These are phyloP conservation scores for Elongisporangium anandrum DNA, from an alignment of 352 stramenopile species.

Conservation along the genomic window DNA sequence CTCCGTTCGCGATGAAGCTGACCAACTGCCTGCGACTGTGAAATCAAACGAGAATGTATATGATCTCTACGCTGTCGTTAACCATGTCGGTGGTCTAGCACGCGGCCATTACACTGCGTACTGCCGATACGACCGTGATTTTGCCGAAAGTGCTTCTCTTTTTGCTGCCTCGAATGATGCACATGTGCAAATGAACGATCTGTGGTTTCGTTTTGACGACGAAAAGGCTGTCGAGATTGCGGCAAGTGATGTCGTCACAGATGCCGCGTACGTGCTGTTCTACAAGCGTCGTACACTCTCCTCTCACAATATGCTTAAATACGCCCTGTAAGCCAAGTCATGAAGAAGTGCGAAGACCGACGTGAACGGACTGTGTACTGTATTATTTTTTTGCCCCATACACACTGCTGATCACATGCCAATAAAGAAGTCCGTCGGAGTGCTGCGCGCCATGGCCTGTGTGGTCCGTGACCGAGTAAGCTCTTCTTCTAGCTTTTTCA, in stretches of 20 bases:
- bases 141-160: constrained; percentile 48
- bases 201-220: constrained; percentile 85
- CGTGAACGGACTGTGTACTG: background rate
- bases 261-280: constrained; percentile 89
- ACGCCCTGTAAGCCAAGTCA: constrained; percentile 34
- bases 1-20: constrained; percentile 1
- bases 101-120: constrained; percentile 94
- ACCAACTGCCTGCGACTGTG: background rate
- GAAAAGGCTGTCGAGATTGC: constrained; percentile 78
- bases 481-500: constrained; percentile 52
- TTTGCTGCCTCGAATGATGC: constrained; percentile 29
- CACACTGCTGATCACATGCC: constrained; percentile 30
- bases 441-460: constrained; percentile 39
- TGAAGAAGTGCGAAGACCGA: background rate
- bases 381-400: background rate
- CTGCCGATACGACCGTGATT: constrained; percentile 69
- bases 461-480: constrained; percentile 39
- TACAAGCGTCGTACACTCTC: constrained; percentile 85
- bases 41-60: constrained; percentile 52
- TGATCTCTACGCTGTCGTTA: constrained; percentile 97
- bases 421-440: constrained; percentile 65
- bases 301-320: constrained; percentile 61
- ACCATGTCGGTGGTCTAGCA: constrained; percentile 95
- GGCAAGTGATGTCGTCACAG: constrained; percentile 62
- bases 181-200: constrained; percentile 44